Evolutionary conservation across 2,329 filamentous ascomycete species (phyloP).

Genomic region (Pleurostoma richardsiae): DNA sequence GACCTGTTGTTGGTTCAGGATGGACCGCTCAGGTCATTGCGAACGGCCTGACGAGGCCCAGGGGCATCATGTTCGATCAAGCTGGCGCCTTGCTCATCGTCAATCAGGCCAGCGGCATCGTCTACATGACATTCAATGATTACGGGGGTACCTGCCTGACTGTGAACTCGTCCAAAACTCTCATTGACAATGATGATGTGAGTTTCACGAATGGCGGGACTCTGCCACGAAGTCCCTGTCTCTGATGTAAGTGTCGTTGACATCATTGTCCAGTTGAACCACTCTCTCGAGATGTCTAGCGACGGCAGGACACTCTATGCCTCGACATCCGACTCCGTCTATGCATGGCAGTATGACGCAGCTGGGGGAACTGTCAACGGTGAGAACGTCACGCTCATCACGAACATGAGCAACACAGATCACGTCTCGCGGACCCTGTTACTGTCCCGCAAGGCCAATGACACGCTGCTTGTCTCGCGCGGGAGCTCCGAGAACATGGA

Average conservation of each 20-base stretch:
- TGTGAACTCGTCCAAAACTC: slow-evolving; percentile 25
- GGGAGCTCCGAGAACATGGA: slow-evolving; percentile 64
- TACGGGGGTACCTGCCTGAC: slow-evolving; percentile 34
- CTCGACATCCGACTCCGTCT: slow-evolving; percentile 55
- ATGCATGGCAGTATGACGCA: slow-evolving; percentile 61
- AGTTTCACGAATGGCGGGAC: slow-evolving; percentile 6
- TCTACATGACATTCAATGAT: slow-evolving; percentile 33
- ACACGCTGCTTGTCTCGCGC: slow-evolving; percentile 58
- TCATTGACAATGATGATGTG: slow-evolving; percentile 30
- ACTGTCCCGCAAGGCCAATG: slow-evolving; percentile 47
- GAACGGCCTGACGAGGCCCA: slow-evolving; percentile 28
- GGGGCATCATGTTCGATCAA: slow-evolving; percentile 39
- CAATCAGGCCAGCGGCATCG: slow-evolving; percentile 34
- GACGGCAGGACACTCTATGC: slow-evolving; percentile 51
- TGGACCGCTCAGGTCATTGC: slow-evolving; percentile 27
- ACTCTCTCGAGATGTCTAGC: slow-evolving; percentile 47
- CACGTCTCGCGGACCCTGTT: slow-evolving; percentile 65
- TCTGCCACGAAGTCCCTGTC: too few species aligned
- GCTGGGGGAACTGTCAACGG: slow-evolving; percentile 34
- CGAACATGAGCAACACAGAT: slow-evolving; percentile 56
- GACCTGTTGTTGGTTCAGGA: slow-evolving; percentile 21
- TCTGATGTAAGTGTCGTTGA: too few species aligned
- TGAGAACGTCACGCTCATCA: slow-evolving; percentile 47
- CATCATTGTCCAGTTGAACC: slow-evolving; percentile 39
- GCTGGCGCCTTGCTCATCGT: slow-evolving; percentile 40